These are phyloP conservation scores for Cytospora schulzeri DNA, from an alignment of 2,329 filamentous ascomycete species.

Conservation along the genomic window DNA sequence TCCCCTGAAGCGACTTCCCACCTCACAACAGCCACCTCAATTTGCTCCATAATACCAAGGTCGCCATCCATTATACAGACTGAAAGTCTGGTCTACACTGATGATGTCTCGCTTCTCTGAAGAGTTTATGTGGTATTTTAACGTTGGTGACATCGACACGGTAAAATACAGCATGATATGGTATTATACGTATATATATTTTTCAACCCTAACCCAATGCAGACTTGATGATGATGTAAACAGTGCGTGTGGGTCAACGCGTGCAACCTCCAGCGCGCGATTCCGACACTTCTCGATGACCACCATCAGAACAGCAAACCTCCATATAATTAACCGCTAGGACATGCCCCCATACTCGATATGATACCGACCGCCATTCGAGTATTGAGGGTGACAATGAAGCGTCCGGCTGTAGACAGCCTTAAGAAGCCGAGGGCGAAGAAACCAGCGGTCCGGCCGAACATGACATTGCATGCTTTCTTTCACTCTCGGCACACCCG, in stretches of 20 bases:
- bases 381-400: background rate
- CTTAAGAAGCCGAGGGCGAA: background rate
- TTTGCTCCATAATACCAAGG: too few relatives aligned
- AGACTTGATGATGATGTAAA: background rate
- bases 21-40: too few relatives aligned
- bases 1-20: too few relatives aligned
- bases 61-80: too few relatives aligned
- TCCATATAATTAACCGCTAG: too few relatives aligned
- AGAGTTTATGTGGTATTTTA: too few relatives aligned
- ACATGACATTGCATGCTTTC: constrained; percentile 12
- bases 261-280: constrained; percentile 4
- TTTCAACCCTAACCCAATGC: background rate
- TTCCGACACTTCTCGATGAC: too few relatives aligned
- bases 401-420: background rate
- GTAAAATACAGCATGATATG: too few relatives aligned
- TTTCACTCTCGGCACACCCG: constrained; percentile 3
- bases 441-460: background rate
- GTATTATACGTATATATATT: too few relatives aligned
- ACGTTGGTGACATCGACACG: too few relatives aligned
- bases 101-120: too few relatives aligned
- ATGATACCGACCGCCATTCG: background rate
- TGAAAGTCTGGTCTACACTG: too few relatives aligned
- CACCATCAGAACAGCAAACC: background rate
- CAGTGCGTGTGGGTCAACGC: constrained; percentile 12
- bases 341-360: background rate